Evolutionary conservation across 148 eudicot species (phyloP), one percentile per base, ranked within the genome.

Genomic region (Salicornia ramosissima): DNA sequence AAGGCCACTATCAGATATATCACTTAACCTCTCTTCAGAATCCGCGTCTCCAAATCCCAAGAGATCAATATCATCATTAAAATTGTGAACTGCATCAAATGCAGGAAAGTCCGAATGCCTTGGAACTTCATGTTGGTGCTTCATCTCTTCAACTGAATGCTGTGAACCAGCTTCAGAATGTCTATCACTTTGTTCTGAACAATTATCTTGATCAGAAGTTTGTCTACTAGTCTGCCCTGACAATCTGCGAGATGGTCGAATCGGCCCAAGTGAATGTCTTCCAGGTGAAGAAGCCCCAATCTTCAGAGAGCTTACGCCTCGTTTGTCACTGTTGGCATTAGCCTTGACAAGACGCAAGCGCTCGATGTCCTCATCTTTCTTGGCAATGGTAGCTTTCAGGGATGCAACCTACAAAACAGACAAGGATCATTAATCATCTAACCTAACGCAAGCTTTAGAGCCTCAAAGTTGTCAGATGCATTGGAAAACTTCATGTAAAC

Each of bases 1-100:
- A 71, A 94, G 95, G 55, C 82, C 98, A 52, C 98, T 81, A 81
- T 90, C 98, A 64, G 98, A 94, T 74, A 94, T 94, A 62, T 94
- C 98, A 83, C 98, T 94, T 59, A 94, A 64, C 76, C 96, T 87
- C 83, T 88, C 98, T 69, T 88, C 98, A 29, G 81, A 79, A 64
- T 90, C 98, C 30, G 30, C 88, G 72, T 87, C 89, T 62, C 89
- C 96, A 64, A 94, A 85, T 74, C 92, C 90, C 67, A 94, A 73
- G 51, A 94, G 87, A 64, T 88, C 96, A 7, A 76, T 58, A 42
- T 94, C 98, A 26, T 90, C 96, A 65, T 79, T 56, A 55, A 68
- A 67, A 67, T 68, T 82, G 71, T 61, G 84, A 79, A 49, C 75
- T 36, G 78, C 82, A 67, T 81, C 81, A 52, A 72, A 60, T 15